Conservation (phyloP, 1,139 yeast species). For the Protomyces inundatus region DNA sequence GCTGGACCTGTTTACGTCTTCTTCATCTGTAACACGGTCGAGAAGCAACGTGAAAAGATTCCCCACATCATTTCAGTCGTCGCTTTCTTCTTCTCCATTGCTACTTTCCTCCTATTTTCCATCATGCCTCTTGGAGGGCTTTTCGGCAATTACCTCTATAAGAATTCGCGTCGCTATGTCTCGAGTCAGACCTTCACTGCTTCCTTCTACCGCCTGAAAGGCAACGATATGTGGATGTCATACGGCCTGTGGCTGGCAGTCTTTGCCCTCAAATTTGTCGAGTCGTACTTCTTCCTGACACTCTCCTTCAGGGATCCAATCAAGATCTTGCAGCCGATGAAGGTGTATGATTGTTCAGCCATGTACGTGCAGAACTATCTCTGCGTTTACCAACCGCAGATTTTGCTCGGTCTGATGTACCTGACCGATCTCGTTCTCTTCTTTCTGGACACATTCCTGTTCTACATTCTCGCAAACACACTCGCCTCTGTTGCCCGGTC, state of each 20-base stretch:
- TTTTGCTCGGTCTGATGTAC: constrained; percentile 86
- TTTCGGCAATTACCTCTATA: constrained; percentile 87
- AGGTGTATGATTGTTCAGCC: constrained; percentile 71
- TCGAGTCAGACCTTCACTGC: constrained; percentile 97
- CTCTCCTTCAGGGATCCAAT: constrained; percentile 92
- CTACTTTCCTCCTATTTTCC: constrained; percentile 77
- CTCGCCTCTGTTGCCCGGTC: constrained; percentile 95
- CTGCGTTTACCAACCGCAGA: constrained; percentile 79
- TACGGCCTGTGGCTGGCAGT: constrained; percentile 85
- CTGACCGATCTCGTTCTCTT: constrained; percentile 87
- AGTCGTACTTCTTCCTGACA: constrained; percentile 89
- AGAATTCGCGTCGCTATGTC: constrained; percentile 80
- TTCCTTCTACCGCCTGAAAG: constrained; percentile 69
- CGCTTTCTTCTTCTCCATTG: constrained; percentile 81
- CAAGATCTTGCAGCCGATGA: constrained; percentile 60
- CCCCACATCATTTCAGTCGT: constrained; percentile 82
- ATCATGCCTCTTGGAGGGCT: constrained; percentile 96
- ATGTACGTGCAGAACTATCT: constrained; percentile 79
- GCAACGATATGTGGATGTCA: constrained; percentile 95
- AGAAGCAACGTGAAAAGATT: constrained; percentile 60
- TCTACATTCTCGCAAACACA: constrained; percentile 95
- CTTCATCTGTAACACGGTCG: constrained; percentile 59
- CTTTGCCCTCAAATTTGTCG: constrained; percentile 78
- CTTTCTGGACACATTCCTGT: constrained; percentile 97
- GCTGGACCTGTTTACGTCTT: constrained; percentile 85